These are phyloP conservation scores for Irpex sp. DNA, from an alignment of 1,284 basidiomycete species.

Conservation along the genomic window DNA sequence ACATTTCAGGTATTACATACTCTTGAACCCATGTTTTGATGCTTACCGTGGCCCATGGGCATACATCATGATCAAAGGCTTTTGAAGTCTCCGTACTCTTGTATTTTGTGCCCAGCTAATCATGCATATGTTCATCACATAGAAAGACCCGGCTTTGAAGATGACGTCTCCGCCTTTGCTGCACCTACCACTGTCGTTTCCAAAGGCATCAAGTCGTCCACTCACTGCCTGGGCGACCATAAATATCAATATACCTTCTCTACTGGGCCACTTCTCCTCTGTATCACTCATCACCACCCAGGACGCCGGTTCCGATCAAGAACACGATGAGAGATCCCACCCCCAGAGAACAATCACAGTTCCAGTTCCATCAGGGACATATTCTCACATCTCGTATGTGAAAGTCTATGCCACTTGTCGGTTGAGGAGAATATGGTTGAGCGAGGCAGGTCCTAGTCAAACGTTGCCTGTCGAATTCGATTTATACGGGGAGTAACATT, in stretches of 20 bases:
- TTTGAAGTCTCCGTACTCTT: not conserved
- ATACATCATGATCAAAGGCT: not conserved
- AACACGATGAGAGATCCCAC: constrained; percentile 3
- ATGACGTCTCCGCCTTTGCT: constrained; percentile 44
- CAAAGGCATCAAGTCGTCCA: constrained; percentile 42
- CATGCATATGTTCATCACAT: not conserved
- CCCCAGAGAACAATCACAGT: not conserved
- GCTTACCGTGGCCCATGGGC: not conserved
- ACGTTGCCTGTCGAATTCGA: constrained; percentile 69
- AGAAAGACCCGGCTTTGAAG: constrained; percentile 57
- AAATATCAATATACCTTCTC: constrained; percentile 51
- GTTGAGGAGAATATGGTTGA: constrained; percentile 76
- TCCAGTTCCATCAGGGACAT: constrained; percentile 49
- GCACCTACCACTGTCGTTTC: constrained; percentile 70
- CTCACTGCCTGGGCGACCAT: constrained; percentile 74
- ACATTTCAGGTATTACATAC: constrained; percentile 69
- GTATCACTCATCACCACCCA: constrained; percentile 18
- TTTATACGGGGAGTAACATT: constrained; percentile 27
- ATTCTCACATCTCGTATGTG: constrained; percentile 64
- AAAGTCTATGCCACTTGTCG: constrained; percentile 81
- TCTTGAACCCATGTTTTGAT: constrained; percentile 6
- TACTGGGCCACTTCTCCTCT: constrained; percentile 62
- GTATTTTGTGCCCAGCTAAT: not conserved
- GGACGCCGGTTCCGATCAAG: constrained; percentile 22
- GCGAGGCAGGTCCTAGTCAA: constrained; percentile 46